These are phyloP conservation scores for Erysiphe neolycopersici DNA, from an alignment of 2,329 filamentous ascomycete genomes.

Conservation along the genomic window DNA sequence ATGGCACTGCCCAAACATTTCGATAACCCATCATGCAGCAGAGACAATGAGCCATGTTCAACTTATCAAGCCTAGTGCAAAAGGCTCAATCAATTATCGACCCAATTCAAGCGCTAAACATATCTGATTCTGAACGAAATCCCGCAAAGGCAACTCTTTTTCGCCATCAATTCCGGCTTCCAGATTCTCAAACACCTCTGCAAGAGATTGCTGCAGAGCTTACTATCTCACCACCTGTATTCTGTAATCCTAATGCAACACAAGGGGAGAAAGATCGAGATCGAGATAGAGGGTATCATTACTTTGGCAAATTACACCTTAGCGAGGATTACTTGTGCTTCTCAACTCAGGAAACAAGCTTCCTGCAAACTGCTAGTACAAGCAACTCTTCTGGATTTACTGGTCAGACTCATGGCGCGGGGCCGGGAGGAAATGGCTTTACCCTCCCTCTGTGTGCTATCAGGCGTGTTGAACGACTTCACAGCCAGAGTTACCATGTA, in stretches of 20 bases:
- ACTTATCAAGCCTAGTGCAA: slow-evolving; percentile 61
- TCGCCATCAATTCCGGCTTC: slow-evolving; percentile 87
- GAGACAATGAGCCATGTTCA: slow-evolving; percentile 24
- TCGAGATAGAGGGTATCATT: slow-evolving; percentile 50
- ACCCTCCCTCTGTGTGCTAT: slow-evolving; percentile 82
- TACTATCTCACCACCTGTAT: slow-evolving; percentile 42
- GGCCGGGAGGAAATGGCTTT: slow-evolving; percentile 85
- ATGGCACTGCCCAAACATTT: neutral
- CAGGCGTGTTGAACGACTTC: slow-evolving; percentile 69
- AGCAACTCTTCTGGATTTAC: slow-evolving; percentile 64
- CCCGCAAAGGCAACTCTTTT: slow-evolving; percentile 84
- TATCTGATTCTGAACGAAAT: slow-evolving; percentile 48
- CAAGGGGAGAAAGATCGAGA: slow-evolving; percentile 43
- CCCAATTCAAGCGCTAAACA: slow-evolving; percentile 48
- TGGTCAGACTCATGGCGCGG: slow-evolving; percentile 76
- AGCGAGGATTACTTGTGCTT: slow-evolving; percentile 93
- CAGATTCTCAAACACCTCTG: slow-evolving; percentile 70
- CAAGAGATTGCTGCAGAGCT: slow-evolving; percentile 95
- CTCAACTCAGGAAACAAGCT: slow-evolving; percentile 77
- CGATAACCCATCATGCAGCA: slow-evolving; percentile 4
- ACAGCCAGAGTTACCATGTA: slow-evolving; percentile 66
- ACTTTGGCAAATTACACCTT: slow-evolving; percentile 75
- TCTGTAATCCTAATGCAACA: slow-evolving; percentile 25
- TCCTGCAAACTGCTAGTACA: slow-evolving; percentile 52
- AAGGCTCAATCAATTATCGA: slow-evolving; percentile 92